Evolutionary conservation across 768 basidiomycete species (phyloP).

Genomic region (Grammothele lineata): DNA sequence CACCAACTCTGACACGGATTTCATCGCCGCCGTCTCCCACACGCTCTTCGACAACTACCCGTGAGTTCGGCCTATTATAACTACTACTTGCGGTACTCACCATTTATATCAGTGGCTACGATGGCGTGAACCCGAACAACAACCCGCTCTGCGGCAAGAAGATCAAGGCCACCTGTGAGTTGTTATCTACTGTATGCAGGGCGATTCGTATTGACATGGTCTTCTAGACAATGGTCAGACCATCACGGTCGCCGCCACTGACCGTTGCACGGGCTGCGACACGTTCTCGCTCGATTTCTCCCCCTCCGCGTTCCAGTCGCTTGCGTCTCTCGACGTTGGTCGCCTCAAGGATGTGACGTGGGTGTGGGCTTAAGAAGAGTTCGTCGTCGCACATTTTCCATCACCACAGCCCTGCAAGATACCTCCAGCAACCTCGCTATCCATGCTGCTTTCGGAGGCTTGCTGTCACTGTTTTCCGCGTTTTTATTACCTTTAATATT

Average conservation of each 20-base stretch:
- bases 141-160: conserved; percentile 67
- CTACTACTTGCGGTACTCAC: too few relatives aligned
- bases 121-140: conserved; percentile 59
- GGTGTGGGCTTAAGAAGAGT: conserved; percentile 22
- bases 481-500: conserved; percentile 14
- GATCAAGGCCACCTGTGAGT: conserved; percentile 46
- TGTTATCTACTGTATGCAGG: conserved; percentile 5
- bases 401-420: neutral
- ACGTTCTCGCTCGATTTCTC: conserved; percentile 59
- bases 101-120: conserved; percentile 42
- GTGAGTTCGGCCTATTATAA: conserved; percentile 37
- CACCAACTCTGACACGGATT: conserved; percentile 45
- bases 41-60: conserved; percentile 55
- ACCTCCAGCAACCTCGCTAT: neutral
- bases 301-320: conserved; percentile 46
- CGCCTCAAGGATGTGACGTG: conserved; percentile 50
- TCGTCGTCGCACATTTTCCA: neutral
- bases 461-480: neutral
- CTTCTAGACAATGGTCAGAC: conserved; percentile 46
- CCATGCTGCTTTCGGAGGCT: neutral
- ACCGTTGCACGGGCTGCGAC: conserved; percentile 59
- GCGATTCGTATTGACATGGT: neutral
- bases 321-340: conserved; percentile 44
- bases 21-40: conserved; percentile 56
- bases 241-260: conserved; percentile 47